Conservation (phyloP, 495 filamentous ascomycete species). For the Mytilinidion resinicola region DNA sequence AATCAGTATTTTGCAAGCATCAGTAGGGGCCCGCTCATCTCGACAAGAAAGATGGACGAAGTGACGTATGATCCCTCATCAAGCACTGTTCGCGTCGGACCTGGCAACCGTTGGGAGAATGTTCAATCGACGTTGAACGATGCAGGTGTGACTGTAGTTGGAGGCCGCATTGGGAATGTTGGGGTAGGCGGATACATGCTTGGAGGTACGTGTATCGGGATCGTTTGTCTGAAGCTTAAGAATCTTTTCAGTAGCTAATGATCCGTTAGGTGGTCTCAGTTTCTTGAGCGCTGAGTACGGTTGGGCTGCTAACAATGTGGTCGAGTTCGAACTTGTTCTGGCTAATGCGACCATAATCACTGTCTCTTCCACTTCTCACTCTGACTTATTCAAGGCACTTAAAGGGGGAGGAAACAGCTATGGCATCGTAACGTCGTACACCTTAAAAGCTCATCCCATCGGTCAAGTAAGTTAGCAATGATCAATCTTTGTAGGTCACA, state of each 20-base stretch:
- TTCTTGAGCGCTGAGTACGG: slow-evolving; percentile 39
- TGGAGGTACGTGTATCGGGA: slow-evolving; percentile 6
- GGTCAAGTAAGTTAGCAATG: slow-evolving; percentile 6
- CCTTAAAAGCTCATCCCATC: slow-evolving; percentile 15
- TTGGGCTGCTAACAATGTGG: slow-evolving; percentile 47
- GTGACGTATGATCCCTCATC: slow-evolving; percentile 9
- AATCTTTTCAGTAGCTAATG: slow-evolving; percentile 38
- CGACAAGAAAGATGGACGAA: slow-evolving; percentile 18
- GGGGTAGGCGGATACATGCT: slow-evolving; percentile 20
- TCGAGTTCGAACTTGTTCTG: slow-evolving; percentile 44
- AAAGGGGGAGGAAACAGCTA: slow-evolving; percentile 50
- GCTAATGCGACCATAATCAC: slow-evolving; percentile 50
- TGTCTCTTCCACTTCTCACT: slow-evolving; percentile 45
- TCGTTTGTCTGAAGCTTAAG: slow-evolving; percentile 30
- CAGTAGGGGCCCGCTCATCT: slow-evolving; percentile 21
- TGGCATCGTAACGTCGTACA: slow-evolving; percentile 44
- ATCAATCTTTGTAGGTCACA: neutral
- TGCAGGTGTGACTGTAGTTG: slow-evolving; percentile 15
- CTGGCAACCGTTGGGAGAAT: slow-evolving; percentile 18
- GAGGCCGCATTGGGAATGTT: slow-evolving; percentile 21
- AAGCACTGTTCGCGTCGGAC: slow-evolving; percentile 12
- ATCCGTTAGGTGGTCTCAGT: slow-evolving; percentile 5
- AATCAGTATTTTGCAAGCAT: slow-evolving; percentile 20
- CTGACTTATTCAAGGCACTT: slow-evolving; percentile 57
- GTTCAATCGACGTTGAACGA: slow-evolving; percentile 11